phyloP scores from a whole-genome alignment of 2,329 filamentous ascomycete species.

The Didymella exigua region DNA sequence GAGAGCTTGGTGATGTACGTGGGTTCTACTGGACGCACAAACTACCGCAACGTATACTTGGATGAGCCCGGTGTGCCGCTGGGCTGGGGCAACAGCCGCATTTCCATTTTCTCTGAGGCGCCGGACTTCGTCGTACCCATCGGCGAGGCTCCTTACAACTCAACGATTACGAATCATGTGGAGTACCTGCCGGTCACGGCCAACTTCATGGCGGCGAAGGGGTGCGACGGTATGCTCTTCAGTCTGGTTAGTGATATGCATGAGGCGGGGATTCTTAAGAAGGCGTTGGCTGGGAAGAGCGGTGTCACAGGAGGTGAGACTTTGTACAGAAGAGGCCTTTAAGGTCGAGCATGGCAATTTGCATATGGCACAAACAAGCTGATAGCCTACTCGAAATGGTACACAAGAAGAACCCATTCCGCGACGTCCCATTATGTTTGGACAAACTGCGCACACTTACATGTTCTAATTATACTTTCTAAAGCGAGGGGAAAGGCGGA shows the following conservation, averaged over 20 bases:
- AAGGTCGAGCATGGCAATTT: not conserved
- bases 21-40: constrained; percentile 46
- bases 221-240: constrained; percentile 66
- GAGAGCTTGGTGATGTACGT: constrained; percentile 58
- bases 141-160: constrained; percentile 53
- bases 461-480: too few relatives aligned
- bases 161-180: constrained; percentile 54
- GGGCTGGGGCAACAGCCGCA: constrained; percentile 56
- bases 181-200: constrained; percentile 64
- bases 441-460: too few relatives aligned
- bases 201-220: constrained; percentile 62
- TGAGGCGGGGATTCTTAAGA: constrained; percentile 55
- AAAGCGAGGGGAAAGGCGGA: too few relatives aligned
- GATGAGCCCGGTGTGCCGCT: constrained; percentile 53
- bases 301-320: constrained; percentile 50
- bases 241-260: constrained; percentile 60
- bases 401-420: not conserved
- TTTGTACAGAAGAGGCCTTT: constrained; percentile 39
- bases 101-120: constrained; percentile 56
- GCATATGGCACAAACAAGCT: not conserved
- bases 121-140: constrained; percentile 56
- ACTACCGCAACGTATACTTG: constrained; percentile 54
- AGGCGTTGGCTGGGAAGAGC: constrained; percentile 53
- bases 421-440: not conserved
- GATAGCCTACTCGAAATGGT: not conserved